Base-by-base conservation (phyloP, 208 protist species). In the Leishmania turanica region DNA sequence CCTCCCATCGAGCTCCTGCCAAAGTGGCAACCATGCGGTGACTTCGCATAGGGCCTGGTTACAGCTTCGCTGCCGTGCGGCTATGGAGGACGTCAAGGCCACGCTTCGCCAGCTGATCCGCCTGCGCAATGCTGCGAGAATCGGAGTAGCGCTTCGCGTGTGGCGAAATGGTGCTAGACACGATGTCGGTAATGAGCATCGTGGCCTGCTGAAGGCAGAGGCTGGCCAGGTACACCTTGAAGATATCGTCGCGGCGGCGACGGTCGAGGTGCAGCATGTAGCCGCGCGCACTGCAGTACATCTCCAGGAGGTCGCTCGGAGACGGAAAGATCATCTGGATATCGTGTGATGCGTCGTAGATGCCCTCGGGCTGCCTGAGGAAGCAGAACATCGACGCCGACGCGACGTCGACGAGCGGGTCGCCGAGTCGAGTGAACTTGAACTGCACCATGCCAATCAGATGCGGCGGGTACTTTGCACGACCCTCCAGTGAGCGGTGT, bases 371-470 rank as follows among this genome's bases (percentile, higher is more conserved):
- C 45, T 86, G 68, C 17, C 75, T 80, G 27, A 93, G 66, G 60
- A 87, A 90, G 81, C 77, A 71, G 60, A 92, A 87, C 45, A 96
- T 79, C 19, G 90, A 86, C 1, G 92, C 79, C 47, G 83, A 90
- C 17, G 92, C 92, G 17, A 96, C 88, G 71, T 96, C 92, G 11
- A 92, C 74, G 45, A 96, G 82, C 0, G 92, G 92, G 82, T 96
- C 92, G 24, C 87, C 92, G 34, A 92, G 74, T 24, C 71, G 81
- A 21, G 89, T 84, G 53, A 91, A 89, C 53, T 70, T 84, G 68
- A 93, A 96, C 69, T 93, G 84, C 71, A 91, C 84, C 58, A 88
- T 84, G 42, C 80, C 82, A 34, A 96, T 62, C 8, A 92, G 64
- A 65, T 83, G 76, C 27, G 92, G 89, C 37, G 92, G 90, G 82